A percentile compares a stretch with the other conserved stretches of the same genome.
phyloP scores from a whole-genome alignment of 2,329 filamentous ascomycete genomes.

The Pseudogymnoascus sp. region DNA sequence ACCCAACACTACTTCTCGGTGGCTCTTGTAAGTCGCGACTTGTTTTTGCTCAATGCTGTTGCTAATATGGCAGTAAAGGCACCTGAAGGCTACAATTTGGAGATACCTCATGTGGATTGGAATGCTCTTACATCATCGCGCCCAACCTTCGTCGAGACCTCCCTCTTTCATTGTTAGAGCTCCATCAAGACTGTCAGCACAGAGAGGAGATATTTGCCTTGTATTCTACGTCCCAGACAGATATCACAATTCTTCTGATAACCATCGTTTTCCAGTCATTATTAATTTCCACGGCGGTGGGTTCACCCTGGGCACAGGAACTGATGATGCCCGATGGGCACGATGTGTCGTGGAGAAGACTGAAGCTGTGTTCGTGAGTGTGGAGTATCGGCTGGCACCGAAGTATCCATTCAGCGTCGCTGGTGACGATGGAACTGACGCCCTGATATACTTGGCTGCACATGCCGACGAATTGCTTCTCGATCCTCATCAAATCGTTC shows the following conservation, averaged over 20 bases:
- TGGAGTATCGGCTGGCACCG: slow-evolving; percentile 63
- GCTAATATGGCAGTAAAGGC: neutral
- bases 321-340: slow-evolving; percentile 57
- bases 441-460: slow-evolving; percentile 52
- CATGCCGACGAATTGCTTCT: slow-evolving; percentile 51
- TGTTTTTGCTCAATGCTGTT: neutral
- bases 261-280: slow-evolving; percentile 41
- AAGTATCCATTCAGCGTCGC: slow-evolving; percentile 57
- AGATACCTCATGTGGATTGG: slow-evolving; percentile 29
- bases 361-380: slow-evolving; percentile 52
- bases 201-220: slow-evolving; percentile 31
- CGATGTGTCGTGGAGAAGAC: slow-evolving; percentile 44
- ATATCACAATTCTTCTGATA: slow-evolving; percentile 28
- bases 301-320: slow-evolving; percentile 55
- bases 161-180: slow-evolving; percentile 28
- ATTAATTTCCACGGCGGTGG: slow-evolving; percentile 64
- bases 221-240: slow-evolving; percentile 38
- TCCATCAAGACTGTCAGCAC: slow-evolving; percentile 25
- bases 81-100: slow-evolving; percentile 29
- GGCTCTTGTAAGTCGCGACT: neutral
- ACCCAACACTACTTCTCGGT: neutral
- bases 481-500: slow-evolving; percentile 47
- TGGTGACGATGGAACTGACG: slow-evolving; percentile 59
- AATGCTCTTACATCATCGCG: slow-evolving; percentile 29
- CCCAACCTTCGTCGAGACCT: slow-evolving; percentile 24